Percentiles rank a stretch among this genome's conserved stretches.
Conservation (phyloP, 805 yeast species). For the Candida adriatica region DNA sequence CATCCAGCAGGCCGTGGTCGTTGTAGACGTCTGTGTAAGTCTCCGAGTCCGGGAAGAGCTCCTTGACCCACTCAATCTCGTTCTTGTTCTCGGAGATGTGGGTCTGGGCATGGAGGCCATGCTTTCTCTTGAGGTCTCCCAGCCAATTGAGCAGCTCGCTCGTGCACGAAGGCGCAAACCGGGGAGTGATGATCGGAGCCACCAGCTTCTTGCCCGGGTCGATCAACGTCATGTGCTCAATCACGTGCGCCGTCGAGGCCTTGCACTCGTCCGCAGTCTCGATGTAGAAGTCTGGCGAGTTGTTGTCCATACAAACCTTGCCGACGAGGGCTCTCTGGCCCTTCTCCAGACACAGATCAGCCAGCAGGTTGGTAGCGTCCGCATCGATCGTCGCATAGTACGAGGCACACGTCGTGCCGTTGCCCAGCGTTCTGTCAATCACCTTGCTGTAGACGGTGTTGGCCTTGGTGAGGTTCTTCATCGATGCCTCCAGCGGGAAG, state of each 20-base stretch:
- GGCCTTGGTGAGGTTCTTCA: conserved; percentile 50
- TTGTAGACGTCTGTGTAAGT: conserved; percentile 77
- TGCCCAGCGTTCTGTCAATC: conserved; percentile 57
- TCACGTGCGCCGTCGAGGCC: conserved; percentile 45
- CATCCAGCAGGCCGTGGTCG: conserved; percentile 48
- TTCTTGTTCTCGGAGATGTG: conserved; percentile 78
- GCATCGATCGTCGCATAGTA: conserved; percentile 88
- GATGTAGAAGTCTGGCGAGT: conserved; percentile 65
- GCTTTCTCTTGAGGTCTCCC: conserved; percentile 46
- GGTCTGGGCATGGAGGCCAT: conserved; percentile 70
- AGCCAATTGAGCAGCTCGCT: conserved; percentile 53
- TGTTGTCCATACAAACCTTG: conserved; percentile 87
- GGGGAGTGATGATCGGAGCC: conserved; percentile 78
- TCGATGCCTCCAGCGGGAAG: conserved; percentile 77
- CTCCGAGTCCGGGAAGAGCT: conserved; percentile 63
- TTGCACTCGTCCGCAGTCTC: conserved; percentile 53
- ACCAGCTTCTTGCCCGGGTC: conserved; percentile 50
- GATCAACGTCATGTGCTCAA: conserved; percentile 45
- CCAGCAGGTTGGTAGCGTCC: conserved; percentile 67
- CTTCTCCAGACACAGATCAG: conserved; percentile 52
- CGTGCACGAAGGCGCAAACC: conserved; percentile 89
- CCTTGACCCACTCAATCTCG: conserved; percentile 69
- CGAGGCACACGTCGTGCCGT: conserved; percentile 90
- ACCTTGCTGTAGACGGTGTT: conserved; percentile 55
- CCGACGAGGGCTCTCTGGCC: conserved; percentile 93